phyloP scores from a whole-genome alignment of 805 yeast genomes.

The Candida manassasensis region DNA sequence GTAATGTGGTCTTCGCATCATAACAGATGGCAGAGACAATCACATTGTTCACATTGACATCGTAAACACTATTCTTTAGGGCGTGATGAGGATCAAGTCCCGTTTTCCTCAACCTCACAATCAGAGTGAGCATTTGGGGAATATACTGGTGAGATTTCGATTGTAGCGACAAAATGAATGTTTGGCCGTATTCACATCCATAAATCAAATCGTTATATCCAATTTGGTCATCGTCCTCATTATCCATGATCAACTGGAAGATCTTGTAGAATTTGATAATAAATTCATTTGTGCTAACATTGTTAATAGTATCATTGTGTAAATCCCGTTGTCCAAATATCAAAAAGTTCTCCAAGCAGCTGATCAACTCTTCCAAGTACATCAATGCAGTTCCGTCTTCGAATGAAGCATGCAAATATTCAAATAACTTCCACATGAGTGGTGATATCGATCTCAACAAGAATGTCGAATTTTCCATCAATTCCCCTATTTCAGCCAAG shows the following conservation, averaged over 20 bases:
- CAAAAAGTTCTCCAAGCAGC: constrained; percentile 70
- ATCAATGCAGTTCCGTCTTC: constrained; percentile 45
- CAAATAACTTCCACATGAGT: constrained; percentile 70
- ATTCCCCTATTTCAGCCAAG: constrained; percentile 69
- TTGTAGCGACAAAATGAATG: constrained; percentile 56
- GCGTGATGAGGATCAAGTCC: constrained; percentile 25
- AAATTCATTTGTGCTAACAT: constrained; percentile 21
- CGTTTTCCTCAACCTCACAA: constrained; percentile 34
- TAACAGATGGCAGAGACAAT: constrained; percentile 61
- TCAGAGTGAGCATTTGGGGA: constrained; percentile 40
- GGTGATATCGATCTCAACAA: constrained; percentile 45
- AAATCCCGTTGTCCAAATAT: constrained; percentile 45
- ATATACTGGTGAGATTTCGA: constrained; percentile 41
- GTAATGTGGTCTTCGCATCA: constrained; percentile 52
- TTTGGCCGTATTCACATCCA: constrained; percentile 62
- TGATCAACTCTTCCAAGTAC: constrained; percentile 71
- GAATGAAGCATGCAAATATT: constrained; percentile 33
- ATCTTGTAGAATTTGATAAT: constrained; percentile 43
- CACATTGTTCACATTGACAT: constrained; percentile 53
- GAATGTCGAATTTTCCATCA: constrained; percentile 48
- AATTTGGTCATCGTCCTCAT: constrained; percentile 40
- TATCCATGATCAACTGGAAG: constrained; percentile 38
- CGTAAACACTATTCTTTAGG: constrained; percentile 32
- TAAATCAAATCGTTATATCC: constrained; percentile 53
- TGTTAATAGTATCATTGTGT: constrained; percentile 4